Evolutionary conservation across 73 alveolate genomes (phyloP), one percentile per base, ranked within the genome.

Genomic region (Stentor coeruleus): DNA sequence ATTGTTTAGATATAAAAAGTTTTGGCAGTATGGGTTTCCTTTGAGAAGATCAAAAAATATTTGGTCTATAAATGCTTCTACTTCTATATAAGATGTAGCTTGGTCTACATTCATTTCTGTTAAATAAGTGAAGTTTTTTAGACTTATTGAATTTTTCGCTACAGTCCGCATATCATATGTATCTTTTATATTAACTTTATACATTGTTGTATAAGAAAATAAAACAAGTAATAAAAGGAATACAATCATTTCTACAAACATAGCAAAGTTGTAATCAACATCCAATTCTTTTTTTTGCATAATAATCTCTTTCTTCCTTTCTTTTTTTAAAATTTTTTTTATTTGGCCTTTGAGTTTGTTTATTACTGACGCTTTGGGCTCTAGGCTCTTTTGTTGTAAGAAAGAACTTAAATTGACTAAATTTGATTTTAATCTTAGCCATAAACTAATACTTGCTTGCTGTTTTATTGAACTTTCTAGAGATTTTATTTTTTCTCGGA

Each of bases 331-430:
- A 26, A 88, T 88, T 38, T 58, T 41, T 39, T 40, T 82, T 38
- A 72, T 57, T 15, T 86, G 82, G 6, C 33, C 36, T n/a, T 84
- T 79, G 28, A 84, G 35, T 40, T 88, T 75, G 39, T 59, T 73
- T 37, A 76, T 87, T 38, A 77, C 75, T 38, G 84, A 72, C n/a
- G 84, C 91, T 59, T 81, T 57, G 0, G 90, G 59, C 33, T 66
- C 74, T 2, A 85, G 57, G 73, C 0, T 20, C 20, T 37, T 31
- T 31, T 75, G 36, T 40, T 35, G 35, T 6, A 80, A 84, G 26
- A 49, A 81, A 3, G 15, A 38, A 26, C 66, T 49, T 3, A 37
- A 57, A 39, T 58, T 20, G 20, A 6, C 20, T 41, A 11, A 88
- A 57, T 80, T 88, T 57, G 31, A 37, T 59, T 41, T 77, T 72